Base-by-base conservation (phyloP, 1,139 yeast species). In the Lodderomyces pseudojiufengensis region DNA sequence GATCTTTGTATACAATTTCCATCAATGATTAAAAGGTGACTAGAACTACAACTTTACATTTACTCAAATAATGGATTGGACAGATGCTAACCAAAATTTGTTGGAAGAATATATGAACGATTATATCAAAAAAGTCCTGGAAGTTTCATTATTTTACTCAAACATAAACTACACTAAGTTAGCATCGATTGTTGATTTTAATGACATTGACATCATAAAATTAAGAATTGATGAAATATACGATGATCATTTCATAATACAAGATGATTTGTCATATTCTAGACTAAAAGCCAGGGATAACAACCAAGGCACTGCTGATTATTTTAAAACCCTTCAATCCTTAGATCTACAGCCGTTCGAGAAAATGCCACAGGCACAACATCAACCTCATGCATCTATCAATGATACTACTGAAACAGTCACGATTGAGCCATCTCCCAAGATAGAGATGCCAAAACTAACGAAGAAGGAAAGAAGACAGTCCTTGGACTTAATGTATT, bases 401-500 rank as follows among this genome's bases (percentile, higher is more conserved):
- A 20, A 10, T 9, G 12, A 14, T 12, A 20, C 9, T 3, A 11
- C 10, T 9, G 31, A 28, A n/a, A 11, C 9, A 6, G 18, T 18
- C 15, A 22, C 12, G 12, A 31, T 27, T 16, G 35, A 15, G 20
- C 11, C 13, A 21, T 16, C 33, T 10, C 22, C 33, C 15, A 32
- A 27, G 24, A 27, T 16, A 16, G 30, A 26, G 30, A 23, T 39
- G 39, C 33, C 65, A 3, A 44, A 42, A 26, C 40, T 55, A 32
- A 51, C 61, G 4, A 50, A 42, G 22, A 48, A 45, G 7, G 55
- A 59, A 37, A 45, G 67, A 27, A 41, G 66, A 30, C 45, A 54
- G 45, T 63, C 70, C 1, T 43, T 64, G n/a, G 66, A 61, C 18
- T 48, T 63, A 31, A 59, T 63, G 51, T 56, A 52, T 21, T 37